Evolutionary conservation across 306 rosid species (phyloP).

Genomic region (Medicago ruthenica): DNA sequence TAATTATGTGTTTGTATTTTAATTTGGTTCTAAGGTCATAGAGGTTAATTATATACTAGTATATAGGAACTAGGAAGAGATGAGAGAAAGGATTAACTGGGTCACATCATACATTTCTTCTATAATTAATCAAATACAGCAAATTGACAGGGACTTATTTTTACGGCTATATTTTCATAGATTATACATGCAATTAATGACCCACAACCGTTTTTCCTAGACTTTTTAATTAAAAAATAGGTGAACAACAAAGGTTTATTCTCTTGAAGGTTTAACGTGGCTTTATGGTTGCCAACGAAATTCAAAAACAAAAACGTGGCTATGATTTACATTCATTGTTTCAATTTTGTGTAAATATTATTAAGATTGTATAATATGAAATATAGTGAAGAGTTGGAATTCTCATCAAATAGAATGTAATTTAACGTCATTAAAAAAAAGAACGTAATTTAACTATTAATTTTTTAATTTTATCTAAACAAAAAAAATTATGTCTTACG

Average conservation of each 20-base stretch:
- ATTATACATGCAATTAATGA: not conserved
- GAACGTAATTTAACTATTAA: too few relatives aligned
- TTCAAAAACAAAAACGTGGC: not conserved
- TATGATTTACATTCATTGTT: too few relatives aligned
- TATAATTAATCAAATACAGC: not conserved
- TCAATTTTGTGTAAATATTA: too few relatives aligned
- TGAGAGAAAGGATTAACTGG: not conserved
- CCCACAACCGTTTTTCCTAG: not conserved
- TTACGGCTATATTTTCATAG: constrained; percentile 1
- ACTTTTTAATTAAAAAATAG: not conserved
- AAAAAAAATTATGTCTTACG: too few relatives aligned
- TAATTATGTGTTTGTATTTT: not conserved
- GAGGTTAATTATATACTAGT: not conserved
- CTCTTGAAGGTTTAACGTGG: not conserved
- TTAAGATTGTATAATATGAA: too few relatives aligned
- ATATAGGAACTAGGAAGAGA: not conserved
- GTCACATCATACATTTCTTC: not conserved
- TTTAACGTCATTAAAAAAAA: too few relatives aligned
- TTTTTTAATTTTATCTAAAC: too few relatives aligned
- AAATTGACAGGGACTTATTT: not conserved
- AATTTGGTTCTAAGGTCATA: not conserved
- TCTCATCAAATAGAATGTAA: too few relatives aligned
- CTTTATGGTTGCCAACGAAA: not conserved
- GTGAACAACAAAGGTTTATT: not conserved
- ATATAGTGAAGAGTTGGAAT: too few relatives aligned